Percentiles rank a stretch among this genome's conserved stretches.
phyloP scores from a whole-genome alignment of 495 filamentous ascomycete species.

The Baudoinia panamericana region DNA sequence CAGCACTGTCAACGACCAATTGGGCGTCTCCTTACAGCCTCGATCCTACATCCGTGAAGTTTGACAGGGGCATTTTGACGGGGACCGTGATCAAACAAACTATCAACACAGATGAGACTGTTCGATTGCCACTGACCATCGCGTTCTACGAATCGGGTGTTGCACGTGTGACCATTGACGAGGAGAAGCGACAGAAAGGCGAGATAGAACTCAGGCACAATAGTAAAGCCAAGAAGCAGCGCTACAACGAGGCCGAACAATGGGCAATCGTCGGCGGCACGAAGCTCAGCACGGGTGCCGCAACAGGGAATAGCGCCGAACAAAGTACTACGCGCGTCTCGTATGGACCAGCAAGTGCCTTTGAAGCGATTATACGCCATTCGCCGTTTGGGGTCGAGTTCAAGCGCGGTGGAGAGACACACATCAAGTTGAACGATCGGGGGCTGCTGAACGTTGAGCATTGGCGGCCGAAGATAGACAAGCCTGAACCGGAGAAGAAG shows the following conservation, averaged over 20 bases:
- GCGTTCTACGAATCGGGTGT: constrained; percentile 81
- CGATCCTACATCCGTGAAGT: constrained; percentile 51
- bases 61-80: constrained; percentile 67
- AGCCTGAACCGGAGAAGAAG: constrained; percentile 38
- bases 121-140: constrained; percentile 69
- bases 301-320: constrained; percentile 44
- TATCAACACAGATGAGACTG: constrained; percentile 45
- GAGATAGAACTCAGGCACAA: constrained; percentile 76
- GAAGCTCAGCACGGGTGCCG: constrained; percentile 52
- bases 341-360: constrained; percentile 65
- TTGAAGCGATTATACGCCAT: constrained; percentile 70
- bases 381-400: constrained; percentile 76
- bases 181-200: constrained; percentile 75
- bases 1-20: constrained; percentile 46
- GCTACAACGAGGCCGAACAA: constrained; percentile 81
- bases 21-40: constrained; percentile 80
- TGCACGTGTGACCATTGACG: constrained; percentile 76
- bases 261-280: constrained; percentile 78
- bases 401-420: constrained; percentile 63
- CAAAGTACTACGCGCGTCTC: constrained; percentile 56
- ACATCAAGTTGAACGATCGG: constrained; percentile 76
- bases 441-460: constrained; percentile 87
- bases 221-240: constrained; percentile 75
- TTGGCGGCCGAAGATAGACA: constrained; percentile 81
- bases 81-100: constrained; percentile 68